These are phyloP conservation scores for Zygosaccharomyces pseudorouxii DNA, from an alignment of 805 yeast genomes.

Conservation along the genomic window DNA sequence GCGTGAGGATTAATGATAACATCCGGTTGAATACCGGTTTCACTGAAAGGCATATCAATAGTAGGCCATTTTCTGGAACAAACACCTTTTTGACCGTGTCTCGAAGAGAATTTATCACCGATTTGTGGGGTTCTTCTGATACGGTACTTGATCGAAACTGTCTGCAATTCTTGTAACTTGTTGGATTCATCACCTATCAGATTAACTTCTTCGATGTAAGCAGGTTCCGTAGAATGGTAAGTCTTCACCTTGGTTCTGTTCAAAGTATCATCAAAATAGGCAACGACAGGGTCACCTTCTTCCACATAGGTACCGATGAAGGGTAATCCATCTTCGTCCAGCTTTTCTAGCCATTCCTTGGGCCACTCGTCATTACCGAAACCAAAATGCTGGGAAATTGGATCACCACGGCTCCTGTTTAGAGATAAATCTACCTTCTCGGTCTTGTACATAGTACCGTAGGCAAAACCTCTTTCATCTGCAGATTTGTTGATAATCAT, in stretches of 20 bases:
- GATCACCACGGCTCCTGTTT: conserved; percentile 86
- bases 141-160: conserved; percentile 81
- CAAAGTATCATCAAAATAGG: conserved; percentile 82
- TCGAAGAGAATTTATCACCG: conserved; percentile 96
- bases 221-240: conserved; percentile 92
- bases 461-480: conserved; percentile 96
- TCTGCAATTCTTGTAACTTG: conserved; percentile 72
- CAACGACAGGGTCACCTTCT: conserved; percentile 95
- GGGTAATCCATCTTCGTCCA: conserved; percentile 92
- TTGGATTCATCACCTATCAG: conserved; percentile 74
- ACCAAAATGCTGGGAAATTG: conserved; percentile 90
- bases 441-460: conserved; percentile 93
- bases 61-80: conserved; percentile 98
- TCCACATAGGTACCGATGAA: conserved; percentile 79
- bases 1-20: conserved; percentile 98
- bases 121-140: conserved; percentile 88
- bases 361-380: conserved; percentile 94
- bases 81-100: conserved; percentile 98
- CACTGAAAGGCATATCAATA: conserved; percentile 94
- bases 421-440: conserved; percentile 81
- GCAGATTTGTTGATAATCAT: conserved; percentile 97
- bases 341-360: conserved; percentile 76
- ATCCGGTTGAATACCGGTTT: conserved; percentile 95
- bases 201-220: conserved; percentile 92
- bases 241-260: conserved; percentile 91